These are phyloP conservation scores for Aspergillus clavatus DNA, from an alignment of 2,329 filamentous ascomycete genomes.

Conservation along the genomic window DNA sequence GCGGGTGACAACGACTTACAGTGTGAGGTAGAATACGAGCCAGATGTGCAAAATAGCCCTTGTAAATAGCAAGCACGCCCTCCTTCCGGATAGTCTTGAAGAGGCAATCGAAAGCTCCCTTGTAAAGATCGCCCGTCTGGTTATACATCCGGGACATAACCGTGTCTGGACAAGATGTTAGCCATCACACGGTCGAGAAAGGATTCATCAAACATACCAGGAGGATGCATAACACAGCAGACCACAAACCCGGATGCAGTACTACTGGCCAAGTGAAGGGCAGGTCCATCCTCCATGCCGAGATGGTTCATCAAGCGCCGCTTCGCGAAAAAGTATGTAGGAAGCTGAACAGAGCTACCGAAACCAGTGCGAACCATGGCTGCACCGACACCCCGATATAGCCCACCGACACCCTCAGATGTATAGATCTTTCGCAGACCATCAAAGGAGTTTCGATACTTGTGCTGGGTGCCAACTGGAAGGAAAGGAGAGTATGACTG, in stretches of 20 bases:
- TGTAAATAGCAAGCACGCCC: slow-evolving; percentile 89
- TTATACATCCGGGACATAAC: slow-evolving; percentile 99
- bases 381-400: slow-evolving; percentile 86
- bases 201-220: slow-evolving; percentile 54
- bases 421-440: slow-evolving; percentile 75
- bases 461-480: slow-evolving; percentile 94
- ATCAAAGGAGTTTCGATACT: slow-evolving; percentile 79
- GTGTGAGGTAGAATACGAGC: slow-evolving; percentile 94
- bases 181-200: not conserved
- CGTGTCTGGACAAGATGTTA: slow-evolving; percentile 58
- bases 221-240: slow-evolving; percentile 96
- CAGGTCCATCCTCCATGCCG: slow-evolving; percentile 84
- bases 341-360: slow-evolving; percentile 90
- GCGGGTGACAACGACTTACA: slow-evolving; percentile 34
- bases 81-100: slow-evolving; percentile 88
- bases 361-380: slow-evolving; percentile 96
- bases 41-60: slow-evolving; percentile 92
- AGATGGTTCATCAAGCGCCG: slow-evolving; percentile 73
- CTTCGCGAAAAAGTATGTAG: slow-evolving; percentile 98
- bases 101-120: slow-evolving; percentile 85
- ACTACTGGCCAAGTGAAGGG: slow-evolving; percentile 82
- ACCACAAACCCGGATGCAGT: slow-evolving; percentile 91
- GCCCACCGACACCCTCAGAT: slow-evolving; percentile 69
- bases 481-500: slow-evolving; percentile 91
- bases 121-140: slow-evolving; percentile 96